Evolutionary conservation across 352 stramenopile species (phyloP).

Genomic region (Globisporangium heterothallicum): DNA sequence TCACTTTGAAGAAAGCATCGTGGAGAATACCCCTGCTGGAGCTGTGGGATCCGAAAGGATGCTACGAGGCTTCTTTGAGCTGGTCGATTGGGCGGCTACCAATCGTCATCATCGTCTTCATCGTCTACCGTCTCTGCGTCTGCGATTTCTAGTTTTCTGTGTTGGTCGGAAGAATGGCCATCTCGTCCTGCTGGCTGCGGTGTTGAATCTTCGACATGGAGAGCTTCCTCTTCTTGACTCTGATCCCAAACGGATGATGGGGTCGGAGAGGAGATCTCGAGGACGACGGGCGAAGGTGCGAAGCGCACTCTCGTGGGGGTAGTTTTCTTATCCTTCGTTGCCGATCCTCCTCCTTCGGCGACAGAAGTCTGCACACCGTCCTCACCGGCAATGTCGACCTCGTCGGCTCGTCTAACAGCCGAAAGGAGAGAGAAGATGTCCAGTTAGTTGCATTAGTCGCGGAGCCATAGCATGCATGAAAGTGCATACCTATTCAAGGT

Average conservation of each 20-base stretch:
- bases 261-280: slow-evolving; percentile 6
- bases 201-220: slow-evolving; percentile 9
- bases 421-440: no score
- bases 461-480: no score
- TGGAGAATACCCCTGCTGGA: no score
- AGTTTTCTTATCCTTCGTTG: background rate
- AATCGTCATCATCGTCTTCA: slow-evolving; percentile 14
- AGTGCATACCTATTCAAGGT: slow-evolving; percentile 9
- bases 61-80: no score
- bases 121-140: background rate
- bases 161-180: background rate
- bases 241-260: background rate
- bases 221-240: background rate
- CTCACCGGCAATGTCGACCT: background rate
- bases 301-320: slow-evolving; percentile 11
- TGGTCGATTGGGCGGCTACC: slow-evolving; percentile 1
- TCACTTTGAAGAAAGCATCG: no score
- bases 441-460: no score
- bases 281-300: slow-evolving; percentile 2
- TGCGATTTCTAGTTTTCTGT: background rate
- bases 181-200: slow-evolving; percentile 1
- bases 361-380: background rate
- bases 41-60: no score
- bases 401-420: slow-evolving; percentile 7
- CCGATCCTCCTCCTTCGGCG: no score